Evolutionary conservation across 306 rosid genomes (phyloP).

Genomic region (Fagus crenata): DNA sequence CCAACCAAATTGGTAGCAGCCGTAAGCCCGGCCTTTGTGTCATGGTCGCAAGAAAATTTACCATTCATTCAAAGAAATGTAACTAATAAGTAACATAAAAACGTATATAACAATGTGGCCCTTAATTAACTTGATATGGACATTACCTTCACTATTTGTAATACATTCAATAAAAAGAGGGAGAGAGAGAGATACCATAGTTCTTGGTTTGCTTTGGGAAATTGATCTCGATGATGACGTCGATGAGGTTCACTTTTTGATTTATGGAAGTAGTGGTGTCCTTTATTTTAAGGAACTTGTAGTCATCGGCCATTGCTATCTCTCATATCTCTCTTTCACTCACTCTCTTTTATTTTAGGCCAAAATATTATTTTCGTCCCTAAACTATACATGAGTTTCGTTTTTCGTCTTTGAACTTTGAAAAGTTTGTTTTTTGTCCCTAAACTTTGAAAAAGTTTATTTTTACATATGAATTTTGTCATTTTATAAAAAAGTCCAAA

Average conservation of each 20-base stretch:
- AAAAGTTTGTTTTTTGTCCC: too few species aligned
- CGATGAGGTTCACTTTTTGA: conserved; percentile 47
- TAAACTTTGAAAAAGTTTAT: too few species aligned
- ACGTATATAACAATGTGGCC: background rate
- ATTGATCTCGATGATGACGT: conserved; percentile 48
- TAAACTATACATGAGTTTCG: too few species aligned
- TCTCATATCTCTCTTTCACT: conserved; percentile 16
- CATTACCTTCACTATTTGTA: too few species aligned
- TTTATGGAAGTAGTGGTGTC: conserved; percentile 36
- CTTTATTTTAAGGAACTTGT: conserved; percentile 39
- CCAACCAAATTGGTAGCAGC: conserved; percentile 52
- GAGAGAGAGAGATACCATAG: conserved; percentile 43
- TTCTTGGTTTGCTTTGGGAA: conserved; percentile 47
- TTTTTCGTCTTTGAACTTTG: too few species aligned
- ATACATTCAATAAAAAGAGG: background rate
- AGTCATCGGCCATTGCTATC: conserved; percentile 12
- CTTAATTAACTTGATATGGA: background rate
- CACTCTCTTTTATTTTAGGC: too few species aligned
- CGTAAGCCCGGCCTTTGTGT: conserved; percentile 83
- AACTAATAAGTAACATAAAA: background rate
- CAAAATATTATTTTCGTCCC: too few species aligned
- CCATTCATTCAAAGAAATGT: background rate
- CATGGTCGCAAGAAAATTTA: conserved; percentile 58
- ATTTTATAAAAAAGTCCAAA: too few species aligned
- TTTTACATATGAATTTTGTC: too few species aligned